These are phyloP conservation scores for Solanum ahanhuiri DNA, from an alignment of 257 asterid species.

Conservation along the genomic window DNA sequence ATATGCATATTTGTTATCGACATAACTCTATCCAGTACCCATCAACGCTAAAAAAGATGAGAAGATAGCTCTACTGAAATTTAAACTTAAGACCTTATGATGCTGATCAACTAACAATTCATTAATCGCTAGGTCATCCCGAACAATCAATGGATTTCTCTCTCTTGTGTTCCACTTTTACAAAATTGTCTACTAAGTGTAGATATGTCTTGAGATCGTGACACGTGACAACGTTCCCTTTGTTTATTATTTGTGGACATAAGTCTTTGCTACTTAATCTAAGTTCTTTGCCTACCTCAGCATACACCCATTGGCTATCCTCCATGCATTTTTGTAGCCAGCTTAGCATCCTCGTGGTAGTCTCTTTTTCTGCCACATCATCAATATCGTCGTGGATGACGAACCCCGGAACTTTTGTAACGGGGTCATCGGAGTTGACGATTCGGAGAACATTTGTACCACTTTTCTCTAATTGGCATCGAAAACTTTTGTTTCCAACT, in stretches of 20 bases:
- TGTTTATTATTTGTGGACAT: constrained; percentile 19
- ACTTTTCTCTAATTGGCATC: constrained; percentile 37
- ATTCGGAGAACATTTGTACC: constrained; percentile 63
- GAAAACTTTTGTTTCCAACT: constrained; percentile 57
- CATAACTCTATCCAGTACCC: background rate
- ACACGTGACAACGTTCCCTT: constrained; percentile 43
- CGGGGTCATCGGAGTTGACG: constrained; percentile 66
- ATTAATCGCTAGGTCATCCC: background rate
- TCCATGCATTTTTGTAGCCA: constrained; percentile 51
- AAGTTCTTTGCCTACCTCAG: constrained; percentile 79
- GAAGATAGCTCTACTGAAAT: background rate
- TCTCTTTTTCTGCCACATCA: background rate
- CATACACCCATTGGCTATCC: constrained; percentile 69
- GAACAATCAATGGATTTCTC: background rate
- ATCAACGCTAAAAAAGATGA: background rate
- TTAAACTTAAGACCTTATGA: background rate
- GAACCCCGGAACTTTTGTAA: constrained; percentile 77
- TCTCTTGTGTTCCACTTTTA: background rate
- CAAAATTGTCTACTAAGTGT: background rate
- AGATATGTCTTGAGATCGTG: constrained; percentile 36
- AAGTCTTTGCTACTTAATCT: constrained; percentile 53
- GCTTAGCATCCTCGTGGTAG: constrained; percentile 7
- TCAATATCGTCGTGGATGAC: constrained; percentile 9
- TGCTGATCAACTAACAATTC: background rate
- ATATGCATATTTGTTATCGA: too few species aligned